Evolutionary conservation across 1,284 basidiomycete genomes (phyloP).

Genomic region (Leccinum colubrinum): DNA sequence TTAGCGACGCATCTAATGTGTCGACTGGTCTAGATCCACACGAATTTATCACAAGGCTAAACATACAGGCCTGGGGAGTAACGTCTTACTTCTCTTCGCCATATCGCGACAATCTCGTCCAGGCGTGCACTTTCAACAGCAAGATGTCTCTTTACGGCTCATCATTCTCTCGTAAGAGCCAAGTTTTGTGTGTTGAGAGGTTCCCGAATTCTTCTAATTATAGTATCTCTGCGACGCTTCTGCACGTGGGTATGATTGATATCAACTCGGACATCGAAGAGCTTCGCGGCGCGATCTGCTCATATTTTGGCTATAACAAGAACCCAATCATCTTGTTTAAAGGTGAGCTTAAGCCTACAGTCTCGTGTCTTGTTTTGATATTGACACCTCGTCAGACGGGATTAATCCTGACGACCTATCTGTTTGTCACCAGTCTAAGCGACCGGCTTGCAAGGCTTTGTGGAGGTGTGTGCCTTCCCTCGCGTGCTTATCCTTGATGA

Average conservation of each 20-base stretch:
- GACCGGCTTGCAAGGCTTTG: slow-evolving; percentile 66
- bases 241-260: slow-evolving; percentile 81
- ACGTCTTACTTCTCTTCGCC: slow-evolving; percentile 71
- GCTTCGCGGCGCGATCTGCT: slow-evolving; percentile 75
- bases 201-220: slow-evolving; percentile 73
- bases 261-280: slow-evolving; percentile 71
- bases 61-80: slow-evolving; percentile 51
- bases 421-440: slow-evolving; percentile 66
- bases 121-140: slow-evolving; percentile 41
- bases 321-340: slow-evolving; percentile 65
- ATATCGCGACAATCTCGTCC: slow-evolving; percentile 71
- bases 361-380: slow-evolving; percentile 5
- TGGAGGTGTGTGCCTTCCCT: slow-evolving; percentile 48
- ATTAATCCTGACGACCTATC: slow-evolving; percentile 71
- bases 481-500: background rate
- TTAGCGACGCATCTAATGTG: slow-evolving; percentile 84
- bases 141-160: background rate
- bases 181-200: slow-evolving; percentile 59
- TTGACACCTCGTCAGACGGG: slow-evolving; percentile 45
- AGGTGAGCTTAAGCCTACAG: slow-evolving; percentile 43
- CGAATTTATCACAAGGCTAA: slow-evolving; percentile 79
- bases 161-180: slow-evolving; percentile 39
- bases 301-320: slow-evolving; percentile 76
- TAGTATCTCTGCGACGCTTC: slow-evolving; percentile 69
- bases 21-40: slow-evolving; percentile 71